Base-by-base conservation (phyloP, 2,329 filamentous ascomycete species). In the Rutstroemia sp. region DNA sequence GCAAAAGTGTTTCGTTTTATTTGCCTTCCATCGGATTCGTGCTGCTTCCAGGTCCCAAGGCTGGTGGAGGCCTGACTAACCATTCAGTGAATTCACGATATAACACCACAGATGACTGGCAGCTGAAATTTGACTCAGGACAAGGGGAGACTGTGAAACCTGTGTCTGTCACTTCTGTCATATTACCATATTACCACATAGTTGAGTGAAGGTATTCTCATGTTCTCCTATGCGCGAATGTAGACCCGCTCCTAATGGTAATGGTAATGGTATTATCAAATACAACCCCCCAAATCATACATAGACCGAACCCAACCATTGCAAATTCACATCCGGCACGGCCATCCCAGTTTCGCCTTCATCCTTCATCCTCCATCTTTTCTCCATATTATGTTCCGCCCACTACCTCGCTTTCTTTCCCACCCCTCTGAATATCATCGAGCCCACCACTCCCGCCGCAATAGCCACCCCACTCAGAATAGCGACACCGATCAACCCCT, bases 391-490 rank as follows among this genome's bases (percentile, higher is more conserved):
- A 19, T 23, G 23, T 54, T 54, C 23, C 47, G 51, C 46, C 47
- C 56, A 56, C 57, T 60, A 67, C 57, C 64, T 65, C 50, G 61
- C 60, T 51, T 63, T 84, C 73, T 83, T 83, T 62, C 84, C 81
- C 59, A 87, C 73, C 60, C 90, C 89, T 73, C 83, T 87, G 70
- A 97, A 80, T 61, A 99, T 71, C 67, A 97, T 82, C 14, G 90
- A 91, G 36, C 92, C 94, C 16, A 97, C 84, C 16, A 96, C 84
- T n/a, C 92, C 94, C 2, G 92, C 94, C 2, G 89, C 92, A 60
- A 97, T 86, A 54, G 92, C 92, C 56, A 97, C 82, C 34, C 94
- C 92, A 60, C 92, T 92, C 45, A 97, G 83, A 70, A 99, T 97
- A 45, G 94, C 94, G 57, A 96, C 91, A 46, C 94, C 94, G 76